These are phyloP conservation scores for Musa acuminata DNA, from an alignment of 176 grass and related monocot genomes.

Conservation along the genomic window DNA sequence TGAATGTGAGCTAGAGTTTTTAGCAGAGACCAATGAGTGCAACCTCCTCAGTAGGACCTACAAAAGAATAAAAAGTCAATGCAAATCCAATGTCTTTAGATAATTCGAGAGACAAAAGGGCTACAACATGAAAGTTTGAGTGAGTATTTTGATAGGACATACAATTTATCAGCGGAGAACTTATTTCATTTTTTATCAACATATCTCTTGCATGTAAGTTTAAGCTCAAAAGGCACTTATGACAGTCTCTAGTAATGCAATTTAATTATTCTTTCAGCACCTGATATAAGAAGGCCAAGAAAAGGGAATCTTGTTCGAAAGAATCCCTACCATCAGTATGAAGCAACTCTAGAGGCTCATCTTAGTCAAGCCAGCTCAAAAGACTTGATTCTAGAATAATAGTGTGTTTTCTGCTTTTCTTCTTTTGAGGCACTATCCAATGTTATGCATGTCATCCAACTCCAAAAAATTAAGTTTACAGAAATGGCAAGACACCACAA, in stretches of 20 bases:
- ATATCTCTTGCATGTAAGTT: too few species aligned
- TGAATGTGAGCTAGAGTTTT: constrained; percentile 15
- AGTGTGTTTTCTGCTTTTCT: too few species aligned
- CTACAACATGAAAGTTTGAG: too few species aligned
- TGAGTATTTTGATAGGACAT: too few species aligned
- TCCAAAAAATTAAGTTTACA: not conserved
- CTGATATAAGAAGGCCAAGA: too few species aligned
- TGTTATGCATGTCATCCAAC: not conserved
- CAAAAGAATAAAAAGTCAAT: not conserved
- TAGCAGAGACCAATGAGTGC: constrained; percentile 19
- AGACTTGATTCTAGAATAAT: too few species aligned
- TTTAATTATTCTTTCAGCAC: too few species aligned
- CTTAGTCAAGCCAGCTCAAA: too few species aligned
- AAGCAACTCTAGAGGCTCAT: not conserved
- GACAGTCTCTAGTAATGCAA: too few species aligned
- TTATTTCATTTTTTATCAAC: too few species aligned
- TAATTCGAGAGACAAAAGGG: not conserved
- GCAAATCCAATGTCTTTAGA: not conserved
- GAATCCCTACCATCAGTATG: constrained; percentile 2
- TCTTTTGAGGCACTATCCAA: not conserved
- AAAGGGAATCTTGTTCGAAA: not conserved
- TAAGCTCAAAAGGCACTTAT: too few species aligned
- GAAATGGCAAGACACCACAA: not conserved
- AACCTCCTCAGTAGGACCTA: constrained; percentile 40
- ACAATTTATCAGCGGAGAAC: too few species aligned